Evolutionary conservation across 257 asterid genomes (phyloP), one percentile per base, ranked within the genome.

Genomic region (Salvia hispanica): DNA sequence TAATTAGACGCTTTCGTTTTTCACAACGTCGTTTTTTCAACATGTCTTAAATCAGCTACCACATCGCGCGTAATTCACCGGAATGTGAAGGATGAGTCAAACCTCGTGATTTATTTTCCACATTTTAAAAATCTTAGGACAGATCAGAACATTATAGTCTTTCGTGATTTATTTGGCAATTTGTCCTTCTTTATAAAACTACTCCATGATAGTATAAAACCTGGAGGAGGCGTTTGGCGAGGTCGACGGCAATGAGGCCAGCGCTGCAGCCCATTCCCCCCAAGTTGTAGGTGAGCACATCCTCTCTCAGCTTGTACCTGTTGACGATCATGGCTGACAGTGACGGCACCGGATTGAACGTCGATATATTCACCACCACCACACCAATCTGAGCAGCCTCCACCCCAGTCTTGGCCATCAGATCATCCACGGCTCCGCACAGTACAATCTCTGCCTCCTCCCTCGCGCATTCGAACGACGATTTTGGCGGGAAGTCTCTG

Each of bases 251-350:
- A 9, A 77, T 77, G 60, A 81, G 54, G 3, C 83, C 83, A 7
- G 85, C 83, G 64, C 77, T 74, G 75, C 85, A 81, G 7, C 85
- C 85, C 83, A 81, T 81, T 11, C 85, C 85, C 9, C 85, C 82
- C 69, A 81, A 72, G 16, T 53, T 69, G 14, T 68, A 81, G 46
- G 70, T 74, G 47, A 71, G 39, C 44, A 81, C 73, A 18, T 81
- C 78, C 7, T 73, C 72, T n/a, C 81, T 75, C 4, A 81, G 72
- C 79, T 78, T 81, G 66, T 77, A 78, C 33, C 77, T 62, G 51
- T 81, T 81, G 6, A 81, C 79, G 42, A 81, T 69, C 85, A 81
- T 81, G 43, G 83, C 76, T 13, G 85, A 78, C 3, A 81, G 77
- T 8, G 85, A 81, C 7, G 85, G 85, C 55, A 74, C 74, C 2